phyloP scores from a whole-genome alignment of 2,329 filamentous ascomycete species.

The Chrysosporium queenslandicum region DNA sequence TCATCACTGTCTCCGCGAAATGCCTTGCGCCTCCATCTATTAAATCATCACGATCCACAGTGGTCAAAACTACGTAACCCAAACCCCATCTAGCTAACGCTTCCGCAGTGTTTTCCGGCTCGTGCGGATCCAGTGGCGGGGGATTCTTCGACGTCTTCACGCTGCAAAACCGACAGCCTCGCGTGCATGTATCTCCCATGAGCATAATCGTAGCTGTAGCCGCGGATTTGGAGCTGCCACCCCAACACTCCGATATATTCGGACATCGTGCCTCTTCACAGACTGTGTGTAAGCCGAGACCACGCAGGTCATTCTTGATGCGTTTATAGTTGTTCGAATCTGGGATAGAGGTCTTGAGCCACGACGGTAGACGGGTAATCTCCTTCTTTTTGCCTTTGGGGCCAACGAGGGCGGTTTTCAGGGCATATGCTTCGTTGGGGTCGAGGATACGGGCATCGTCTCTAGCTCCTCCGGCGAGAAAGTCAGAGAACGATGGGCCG shows the following conservation, averaged over 20 bases:
- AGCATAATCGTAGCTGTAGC: conserved; percentile 98
- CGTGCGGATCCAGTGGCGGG: conserved; percentile 81
- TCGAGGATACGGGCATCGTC: conserved; percentile 34
- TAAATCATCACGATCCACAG: conserved; percentile 87
- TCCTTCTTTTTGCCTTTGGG: conserved; percentile 53
- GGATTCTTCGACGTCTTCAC: conserved; percentile 76
- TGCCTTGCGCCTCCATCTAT: conserved; percentile 78
- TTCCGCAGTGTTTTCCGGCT: conserved; percentile 94
- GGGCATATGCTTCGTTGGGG: conserved; percentile 46
- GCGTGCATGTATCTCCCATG: conserved; percentile 96
- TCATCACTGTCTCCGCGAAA: conserved; percentile 86
- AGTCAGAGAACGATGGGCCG: conserved; percentile 56
- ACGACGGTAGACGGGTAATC: conserved; percentile 70
- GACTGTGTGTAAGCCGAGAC: conserved; percentile 83
- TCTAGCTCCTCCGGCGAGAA: conserved; percentile 41
- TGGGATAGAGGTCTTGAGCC: conserved; percentile 94
- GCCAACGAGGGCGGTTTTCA: conserved; percentile 53
- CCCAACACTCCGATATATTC: conserved; percentile 98
- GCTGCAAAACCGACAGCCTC: conserved; percentile 92
- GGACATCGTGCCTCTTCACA: conserved; percentile 96
- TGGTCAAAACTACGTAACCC: conserved; percentile 90
- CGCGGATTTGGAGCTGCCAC: conserved; percentile 73
- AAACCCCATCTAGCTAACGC: conserved; percentile 85
- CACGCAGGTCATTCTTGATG: conserved; percentile 86
- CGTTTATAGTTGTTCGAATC: conserved; percentile 79